Conservation (phyloP, 768 basidiomycete genomes). For the Asterophora lycoperdoides region DNA sequence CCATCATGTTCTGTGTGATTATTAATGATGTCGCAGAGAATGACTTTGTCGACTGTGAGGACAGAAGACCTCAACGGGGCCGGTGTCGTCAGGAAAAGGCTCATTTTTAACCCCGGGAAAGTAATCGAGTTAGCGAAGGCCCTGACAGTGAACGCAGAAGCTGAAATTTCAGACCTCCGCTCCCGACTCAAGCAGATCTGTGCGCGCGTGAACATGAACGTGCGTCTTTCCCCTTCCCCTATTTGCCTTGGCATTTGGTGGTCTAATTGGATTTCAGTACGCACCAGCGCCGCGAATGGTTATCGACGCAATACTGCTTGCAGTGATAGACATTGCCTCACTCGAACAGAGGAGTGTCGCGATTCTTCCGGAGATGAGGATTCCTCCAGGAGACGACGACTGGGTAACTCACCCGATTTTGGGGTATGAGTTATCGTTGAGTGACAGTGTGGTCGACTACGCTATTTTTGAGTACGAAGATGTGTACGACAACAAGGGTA, state of each 20-base stretch:
- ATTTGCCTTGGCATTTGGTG: slow-evolving; percentile 12
- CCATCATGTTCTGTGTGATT: slow-evolving; percentile 12
- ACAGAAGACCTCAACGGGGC: slow-evolving; percentile 23
- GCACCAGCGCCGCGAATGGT: slow-evolving; percentile 27
- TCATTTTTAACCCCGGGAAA: slow-evolving; percentile 19
- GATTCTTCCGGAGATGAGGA: slow-evolving; percentile 27
- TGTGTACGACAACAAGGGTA: slow-evolving; percentile 20
- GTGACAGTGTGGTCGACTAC: slow-evolving; percentile 27
- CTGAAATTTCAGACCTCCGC: slow-evolving; percentile 21
- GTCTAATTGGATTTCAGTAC: slow-evolving; percentile 20
- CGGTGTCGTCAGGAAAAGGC: slow-evolving; percentile 23
- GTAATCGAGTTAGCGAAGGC: slow-evolving; percentile 16
- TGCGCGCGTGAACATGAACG: slow-evolving; percentile 28
- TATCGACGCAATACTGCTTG: slow-evolving; percentile 27
- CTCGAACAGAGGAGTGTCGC: slow-evolving; percentile 18
- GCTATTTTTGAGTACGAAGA: slow-evolving; percentile 24
- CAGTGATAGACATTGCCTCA: slow-evolving; percentile 23
- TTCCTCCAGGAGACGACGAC: slow-evolving; percentile 21
- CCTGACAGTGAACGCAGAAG: slow-evolving; percentile 16
- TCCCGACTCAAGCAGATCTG: slow-evolving; percentile 26
- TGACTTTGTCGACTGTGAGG: slow-evolving; percentile 23
- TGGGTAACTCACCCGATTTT: slow-evolving; percentile 18
- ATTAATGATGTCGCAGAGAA: slow-evolving; percentile 21
- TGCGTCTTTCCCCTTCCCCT: slow-evolving; percentile 15
- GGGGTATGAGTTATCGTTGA: slow-evolving; percentile 25